Base-by-base conservation (phyloP, 2,329 filamentous ascomycete genomes). In the Penicillium occitanis region DNA sequence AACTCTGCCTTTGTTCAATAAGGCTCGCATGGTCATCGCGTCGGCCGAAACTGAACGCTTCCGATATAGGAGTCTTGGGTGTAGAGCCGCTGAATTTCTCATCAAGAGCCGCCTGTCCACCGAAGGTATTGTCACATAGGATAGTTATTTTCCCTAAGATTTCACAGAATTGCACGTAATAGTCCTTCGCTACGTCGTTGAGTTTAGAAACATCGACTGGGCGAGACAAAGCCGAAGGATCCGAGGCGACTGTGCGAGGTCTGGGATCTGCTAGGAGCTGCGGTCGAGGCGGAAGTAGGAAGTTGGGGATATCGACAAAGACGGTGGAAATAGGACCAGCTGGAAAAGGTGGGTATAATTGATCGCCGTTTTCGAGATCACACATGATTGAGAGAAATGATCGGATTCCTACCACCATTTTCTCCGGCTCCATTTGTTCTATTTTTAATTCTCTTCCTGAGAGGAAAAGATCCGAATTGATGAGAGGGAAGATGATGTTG, bases 81-180 rank as follows among this genome's bases (percentile, higher is more conserved):
- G 91, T 91, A 8, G 91, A 87, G 55, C 90, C 89, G 68, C 87
- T 91, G 75, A 98, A 97, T 74, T 97, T 98, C 77, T 99, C 96
- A 73, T 99, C 95, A 58, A 98, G 79, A 0, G 92, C 92, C 37
- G 94, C 95, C 80, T 99, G 95, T 0, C 95, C 95, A 61, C 95
- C 96, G 80, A 99, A 99, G 0, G 94, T 91, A 72, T 97, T 95
- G 77, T 99, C 95, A 78, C 95, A 99, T 40, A 98, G 90, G 53
- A 98, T 91, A 1, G 93, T 97, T 65, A 99, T 96, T 75, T 97
- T 96, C 30, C 94, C 95, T 7, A 99, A 82, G 28, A 99, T 94
- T 75, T 97, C 92, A 75, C 94, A 98, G 72, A 99, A 99, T 62
- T 90, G 90, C 63, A 89, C 84, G 77, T 98, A 97, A 74, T 92